Conservation (phyloP, 805 yeast genomes). For the Komagataella pastoris region DNA sequence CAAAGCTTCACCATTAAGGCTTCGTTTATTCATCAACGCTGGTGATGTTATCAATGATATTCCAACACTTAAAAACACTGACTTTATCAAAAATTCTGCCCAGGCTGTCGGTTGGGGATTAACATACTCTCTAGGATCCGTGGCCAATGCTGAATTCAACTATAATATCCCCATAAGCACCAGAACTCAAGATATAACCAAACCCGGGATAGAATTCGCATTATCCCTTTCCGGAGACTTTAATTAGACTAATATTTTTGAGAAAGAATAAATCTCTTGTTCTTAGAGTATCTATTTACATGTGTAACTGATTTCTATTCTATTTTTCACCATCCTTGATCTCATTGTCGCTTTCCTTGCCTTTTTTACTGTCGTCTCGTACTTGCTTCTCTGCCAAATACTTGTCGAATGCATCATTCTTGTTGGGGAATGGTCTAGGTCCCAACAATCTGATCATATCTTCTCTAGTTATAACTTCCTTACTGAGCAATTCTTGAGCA, state of each 20-base stretch:
- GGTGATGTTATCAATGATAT: slow-evolving; percentile 37
- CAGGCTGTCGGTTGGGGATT: slow-evolving; percentile 47
- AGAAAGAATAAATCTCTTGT: slow-evolving; percentile 7
- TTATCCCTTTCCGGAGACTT: neutral
- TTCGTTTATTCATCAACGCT: slow-evolving; percentile 52
- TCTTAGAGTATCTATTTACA: slow-evolving; percentile 5
- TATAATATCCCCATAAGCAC: slow-evolving; percentile 47
- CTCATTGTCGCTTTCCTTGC: neutral
- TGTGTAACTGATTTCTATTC: neutral
- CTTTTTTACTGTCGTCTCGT: neutral
- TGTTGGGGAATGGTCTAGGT: slow-evolving; percentile 82
- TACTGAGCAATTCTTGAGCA: slow-evolving; percentile 73
- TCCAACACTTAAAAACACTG: slow-evolving; percentile 5
- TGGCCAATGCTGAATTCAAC: slow-evolving; percentile 54
- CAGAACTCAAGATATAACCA: slow-evolving; percentile 30
- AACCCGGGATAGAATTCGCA: slow-evolving; percentile 39
- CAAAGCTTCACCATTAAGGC: slow-evolving; percentile 35
- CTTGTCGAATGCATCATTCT: slow-evolving; percentile 82
- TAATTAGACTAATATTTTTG: neutral
- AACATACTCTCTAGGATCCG: slow-evolving; percentile 42
- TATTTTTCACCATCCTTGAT: neutral
- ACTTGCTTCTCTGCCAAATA: slow-evolving; percentile 18
- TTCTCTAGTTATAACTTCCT: slow-evolving; percentile 87
- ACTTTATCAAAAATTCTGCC: slow-evolving; percentile 25
- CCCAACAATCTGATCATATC: slow-evolving; percentile 88